Percentiles rank a stretch among this genome's conserved stretches.
phyloP scores from a whole-genome alignment of 345 rosid genomes.

The Theobroma cacao region DNA sequence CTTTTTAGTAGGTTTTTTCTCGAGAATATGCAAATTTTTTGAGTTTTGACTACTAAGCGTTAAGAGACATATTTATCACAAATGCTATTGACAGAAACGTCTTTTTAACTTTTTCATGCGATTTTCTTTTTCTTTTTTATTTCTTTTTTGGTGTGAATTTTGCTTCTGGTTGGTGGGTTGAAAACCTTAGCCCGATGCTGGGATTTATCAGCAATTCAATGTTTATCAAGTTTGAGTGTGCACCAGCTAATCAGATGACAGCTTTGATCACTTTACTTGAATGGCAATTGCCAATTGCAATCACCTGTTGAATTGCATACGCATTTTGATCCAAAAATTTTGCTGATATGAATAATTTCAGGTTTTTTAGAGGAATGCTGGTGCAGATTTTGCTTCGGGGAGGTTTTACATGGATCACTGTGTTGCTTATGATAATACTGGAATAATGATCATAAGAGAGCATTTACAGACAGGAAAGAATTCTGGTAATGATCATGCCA shows the following conservation, averaged over 20 bases:
- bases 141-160: background rate
- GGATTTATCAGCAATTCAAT: too few relatives aligned
- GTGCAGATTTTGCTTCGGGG: background rate
- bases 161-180: too few relatives aligned
- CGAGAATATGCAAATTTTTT: background rate
- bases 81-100: background rate
- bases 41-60: background rate
- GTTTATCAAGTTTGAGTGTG: background rate
- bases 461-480: background rate
- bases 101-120: background rate
- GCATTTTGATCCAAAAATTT: background rate
- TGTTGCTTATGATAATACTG: too few relatives aligned
- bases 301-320: background rate
- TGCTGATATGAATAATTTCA: background rate
- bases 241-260: background rate
- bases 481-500: background rate
- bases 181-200: too few relatives aligned
- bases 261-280: background rate
- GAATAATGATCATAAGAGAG: background rate
- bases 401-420: background rate
- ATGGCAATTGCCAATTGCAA: background rate
- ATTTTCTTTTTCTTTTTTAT: background rate
- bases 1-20: background rate
- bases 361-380: background rate
- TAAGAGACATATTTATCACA: background rate